phyloP scores from a whole-genome alignment of 768 basidiomycete species.

The Hebeloma cylindrosporum region DNA sequence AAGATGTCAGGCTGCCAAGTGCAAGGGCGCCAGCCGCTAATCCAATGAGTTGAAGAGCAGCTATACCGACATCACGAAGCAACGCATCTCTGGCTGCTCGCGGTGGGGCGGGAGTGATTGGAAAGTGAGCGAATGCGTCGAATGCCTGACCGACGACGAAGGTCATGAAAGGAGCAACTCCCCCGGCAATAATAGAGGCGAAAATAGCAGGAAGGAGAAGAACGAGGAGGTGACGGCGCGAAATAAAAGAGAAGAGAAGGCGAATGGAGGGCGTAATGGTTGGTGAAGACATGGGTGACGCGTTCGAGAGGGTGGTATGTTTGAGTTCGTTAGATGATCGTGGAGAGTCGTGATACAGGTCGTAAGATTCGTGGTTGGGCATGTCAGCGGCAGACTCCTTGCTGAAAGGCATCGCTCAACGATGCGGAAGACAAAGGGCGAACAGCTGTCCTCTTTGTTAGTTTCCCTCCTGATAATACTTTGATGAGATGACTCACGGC shows the following conservation, averaged over 20 bases:
- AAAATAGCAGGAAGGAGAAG: slow-evolving; percentile 65
- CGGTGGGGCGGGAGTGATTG: slow-evolving; percentile 31
- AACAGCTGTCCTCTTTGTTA: not conserved
- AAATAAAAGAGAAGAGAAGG: slow-evolving; percentile 67
- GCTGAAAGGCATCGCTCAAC: slow-evolving; percentile 13
- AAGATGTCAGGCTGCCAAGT: slow-evolving; percentile 73
- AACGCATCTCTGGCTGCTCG: slow-evolving; percentile 48
- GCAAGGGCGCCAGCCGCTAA: slow-evolving; percentile 65
- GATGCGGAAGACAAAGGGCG: slow-evolving; percentile 4
- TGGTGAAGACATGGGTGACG: not conserved
- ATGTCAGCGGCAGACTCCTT: not conserved
- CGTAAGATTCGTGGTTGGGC: not conserved
- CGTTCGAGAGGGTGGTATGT: not conserved
- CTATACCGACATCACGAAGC: slow-evolving; percentile 54
- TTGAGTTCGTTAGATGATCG: slow-evolving; percentile 3
- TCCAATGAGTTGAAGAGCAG: slow-evolving; percentile 64
- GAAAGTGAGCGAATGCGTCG: slow-evolving; percentile 59
- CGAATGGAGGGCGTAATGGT: slow-evolving; percentile 52
- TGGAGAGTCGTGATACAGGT: slow-evolving; percentile 1
- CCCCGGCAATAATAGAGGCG: slow-evolving; percentile 63
- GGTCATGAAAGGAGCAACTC: slow-evolving; percentile 86
- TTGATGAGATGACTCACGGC: no score
- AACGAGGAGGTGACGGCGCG: slow-evolving; percentile 51
- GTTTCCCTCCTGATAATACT: no score
- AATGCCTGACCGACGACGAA: slow-evolving; percentile 76